Evolutionary conservation across 2,329 filamentous ascomycete genomes (phyloP).

Genomic region (Rasamsonia emersonii): DNA sequence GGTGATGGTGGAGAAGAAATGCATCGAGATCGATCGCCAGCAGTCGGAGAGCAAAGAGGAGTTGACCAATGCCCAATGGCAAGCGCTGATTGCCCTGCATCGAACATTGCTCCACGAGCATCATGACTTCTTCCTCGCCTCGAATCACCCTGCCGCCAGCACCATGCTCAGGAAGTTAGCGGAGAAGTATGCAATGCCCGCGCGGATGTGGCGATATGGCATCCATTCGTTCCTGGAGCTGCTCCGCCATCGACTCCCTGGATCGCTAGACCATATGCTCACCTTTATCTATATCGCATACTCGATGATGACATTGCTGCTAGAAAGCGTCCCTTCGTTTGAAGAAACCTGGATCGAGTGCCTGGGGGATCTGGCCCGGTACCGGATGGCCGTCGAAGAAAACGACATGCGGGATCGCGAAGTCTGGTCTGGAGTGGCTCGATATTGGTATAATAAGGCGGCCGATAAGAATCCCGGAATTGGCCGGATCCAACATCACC

Average conservation of each 20-base stretch:
- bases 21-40: slow-evolving; percentile 69
- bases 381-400: slow-evolving; percentile 87
- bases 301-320: slow-evolving; percentile 76
- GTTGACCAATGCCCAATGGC: slow-evolving; percentile 64
- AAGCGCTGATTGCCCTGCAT: slow-evolving; percentile 73
- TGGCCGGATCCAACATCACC: slow-evolving; percentile 77
- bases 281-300: slow-evolving; percentile 85
- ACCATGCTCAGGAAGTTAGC: slow-evolving; percentile 59
- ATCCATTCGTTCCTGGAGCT: slow-evolving; percentile 81
- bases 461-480: slow-evolving; percentile 66
- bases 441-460: slow-evolving; percentile 77
- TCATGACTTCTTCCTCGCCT: slow-evolving; percentile 78
- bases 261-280: slow-evolving; percentile 78
- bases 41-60: slow-evolving; percentile 47
- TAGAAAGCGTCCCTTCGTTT: slow-evolving; percentile 76
- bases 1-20: slow-evolving; percentile 82
- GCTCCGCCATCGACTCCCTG: slow-evolving; percentile 63
- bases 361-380: slow-evolving; percentile 74
- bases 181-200: slow-evolving; percentile 81
- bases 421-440: slow-evolving; percentile 70
- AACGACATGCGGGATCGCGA: slow-evolving; percentile 66
- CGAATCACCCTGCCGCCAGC: slow-evolving; percentile 73
- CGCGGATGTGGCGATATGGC: slow-evolving; percentile 86
- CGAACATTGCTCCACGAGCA: slow-evolving; percentile 73
- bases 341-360: slow-evolving; percentile 92